Conservation (phyloP, 805 yeast species). For the Lipomyces sp. region DNA sequence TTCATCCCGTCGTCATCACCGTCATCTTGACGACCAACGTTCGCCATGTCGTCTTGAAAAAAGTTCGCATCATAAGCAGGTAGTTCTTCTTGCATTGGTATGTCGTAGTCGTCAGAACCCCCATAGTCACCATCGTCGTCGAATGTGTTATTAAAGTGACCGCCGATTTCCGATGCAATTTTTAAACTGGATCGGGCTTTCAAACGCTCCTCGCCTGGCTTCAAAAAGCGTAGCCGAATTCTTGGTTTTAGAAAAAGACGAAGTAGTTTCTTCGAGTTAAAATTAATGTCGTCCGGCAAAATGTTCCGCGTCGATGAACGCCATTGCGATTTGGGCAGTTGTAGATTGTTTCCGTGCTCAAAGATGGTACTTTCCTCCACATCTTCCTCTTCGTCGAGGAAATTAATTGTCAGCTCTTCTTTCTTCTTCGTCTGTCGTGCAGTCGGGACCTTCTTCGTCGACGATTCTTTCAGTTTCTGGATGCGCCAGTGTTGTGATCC, state of each 20-base stretch:
- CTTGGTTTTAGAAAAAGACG: constrained; percentile 66
- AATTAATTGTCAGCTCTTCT: constrained; percentile 45
- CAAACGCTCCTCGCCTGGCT: constrained; percentile 1
- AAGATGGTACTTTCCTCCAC: constrained; percentile 45
- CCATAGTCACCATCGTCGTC: constrained; percentile 37
- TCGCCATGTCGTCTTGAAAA: constrained; percentile 41
- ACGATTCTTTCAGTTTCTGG: constrained; percentile 46
- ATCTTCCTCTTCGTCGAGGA: constrained; percentile 40
- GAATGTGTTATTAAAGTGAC: neutral
- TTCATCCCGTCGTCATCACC: constrained; percentile 33
- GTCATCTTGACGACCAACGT: constrained; percentile 41
- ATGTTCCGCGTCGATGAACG: constrained; percentile 46
- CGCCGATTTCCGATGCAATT: neutral
- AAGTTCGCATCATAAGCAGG: constrained; percentile 31
- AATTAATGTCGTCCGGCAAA: constrained; percentile 71
- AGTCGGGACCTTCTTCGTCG: constrained; percentile 10
- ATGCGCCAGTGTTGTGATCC: constrained; percentile 93
- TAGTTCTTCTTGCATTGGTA: neutral
- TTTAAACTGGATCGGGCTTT: neutral
- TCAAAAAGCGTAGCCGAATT: constrained; percentile 15
- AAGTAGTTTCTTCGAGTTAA: constrained; percentile 64
- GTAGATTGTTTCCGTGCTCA: constrained; percentile 41
- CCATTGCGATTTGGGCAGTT: constrained; percentile 42
- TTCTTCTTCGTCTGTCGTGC: constrained; percentile 32
- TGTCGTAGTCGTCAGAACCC: constrained; percentile 23